These are phyloP conservation scores for Neurospora sp. DNA, from an alignment of 495 filamentous ascomycete species.

Conservation along the genomic window DNA sequence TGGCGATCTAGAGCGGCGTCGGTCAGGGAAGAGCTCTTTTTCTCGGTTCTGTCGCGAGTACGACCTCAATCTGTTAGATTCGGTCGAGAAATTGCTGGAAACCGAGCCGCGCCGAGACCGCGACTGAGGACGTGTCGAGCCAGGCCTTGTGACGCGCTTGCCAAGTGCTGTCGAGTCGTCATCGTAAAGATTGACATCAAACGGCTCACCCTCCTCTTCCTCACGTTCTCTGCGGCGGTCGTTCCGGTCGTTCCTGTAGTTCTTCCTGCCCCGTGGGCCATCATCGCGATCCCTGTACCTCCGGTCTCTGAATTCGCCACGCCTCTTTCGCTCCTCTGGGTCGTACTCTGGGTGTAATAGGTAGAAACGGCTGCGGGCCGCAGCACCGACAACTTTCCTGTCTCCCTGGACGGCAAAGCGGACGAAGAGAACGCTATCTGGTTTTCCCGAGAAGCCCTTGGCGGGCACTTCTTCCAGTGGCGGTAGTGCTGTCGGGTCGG, in stretches of 20 bases:
- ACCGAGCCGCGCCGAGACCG: constrained; percentile 22
- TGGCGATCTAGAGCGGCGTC: constrained; percentile 20
- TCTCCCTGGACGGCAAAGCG: constrained; percentile 67
- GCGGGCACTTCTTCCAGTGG: constrained; percentile 46
- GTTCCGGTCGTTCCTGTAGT: constrained; percentile 43
- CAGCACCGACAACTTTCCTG: constrained; percentile 65
- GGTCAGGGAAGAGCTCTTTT: constrained; percentile 46
- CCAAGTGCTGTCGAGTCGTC: constrained; percentile 43
- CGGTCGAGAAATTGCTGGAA: constrained; percentile 22
- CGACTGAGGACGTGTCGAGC: constrained; percentile 5
- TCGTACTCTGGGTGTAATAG: constrained; percentile 83
- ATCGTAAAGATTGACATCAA: constrained; percentile 71
- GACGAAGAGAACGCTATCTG: constrained; percentile 59
- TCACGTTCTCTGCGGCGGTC: constrained; percentile 43
- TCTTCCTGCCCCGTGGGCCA: constrained; percentile 17
- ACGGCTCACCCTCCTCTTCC: constrained; percentile 43
- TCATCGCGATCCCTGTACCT: constrained; percentile 50
- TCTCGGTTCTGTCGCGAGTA: constrained; percentile 24
- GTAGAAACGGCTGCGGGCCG: constrained; percentile 80
- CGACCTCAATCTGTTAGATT: constrained; percentile 16
- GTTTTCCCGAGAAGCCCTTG: constrained; percentile 53
- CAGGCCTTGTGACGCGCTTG: constrained; percentile 13
- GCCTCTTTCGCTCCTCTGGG: constrained; percentile 58
- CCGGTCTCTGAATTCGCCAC: constrained; percentile 24
- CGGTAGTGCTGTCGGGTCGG: constrained; percentile 36